Evolutionary conservation across 306 rosid species (phyloP), one percentile per base, ranked within the genome.

Genomic region (Coriaria nepalensis): DNA sequence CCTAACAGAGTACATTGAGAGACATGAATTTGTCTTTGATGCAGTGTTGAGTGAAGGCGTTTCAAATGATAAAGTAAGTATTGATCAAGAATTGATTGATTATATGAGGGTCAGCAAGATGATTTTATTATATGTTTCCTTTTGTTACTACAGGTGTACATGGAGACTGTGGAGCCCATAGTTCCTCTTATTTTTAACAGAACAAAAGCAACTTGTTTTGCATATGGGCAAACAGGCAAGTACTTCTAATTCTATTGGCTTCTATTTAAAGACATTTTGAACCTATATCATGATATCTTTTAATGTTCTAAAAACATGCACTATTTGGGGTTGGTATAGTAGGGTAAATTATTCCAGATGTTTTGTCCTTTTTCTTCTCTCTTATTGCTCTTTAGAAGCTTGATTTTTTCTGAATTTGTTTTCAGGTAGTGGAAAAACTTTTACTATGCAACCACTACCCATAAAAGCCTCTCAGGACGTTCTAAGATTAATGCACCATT

Each of bases 101-200:
- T n/a, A n/a, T n/a, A n/a, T n/a, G n/a, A n/a, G n/a, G n/a, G n/a
- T n/a, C n/a, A n/a, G n/a, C n/a, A n/a, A n/a, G n/a, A n/a, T n/a
- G n/a, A n/a, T n/a, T n/a, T n/a, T n/a, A 20, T 20, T 20, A 20
- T 20, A 3, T 29, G 12, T 14, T 14, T 38, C 49, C 49, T 60
- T 53, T 11, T 33, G 57, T 13, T 45, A 1, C 32, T 66, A n/a
- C n/a, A 92, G 98, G 96, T 92, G 10, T 92, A 92, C 80, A 70
- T 67, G 96, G 96, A 92, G 75, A 92, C 98, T 11, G 98, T 92
- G 56, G 98, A 92, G 73, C 98, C 98, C 62, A 86, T 92, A 59
- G 96, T 92, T 77, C 98, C 98, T 45, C 79, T 92, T 47, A 85
- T 92, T 52, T 92, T 92, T 68, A 94, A 92, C 55, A 87, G 98